Conservation (phyloP, 2,329 filamentous ascomycete genomes). For the Ophiobolus disseminans region DNA sequence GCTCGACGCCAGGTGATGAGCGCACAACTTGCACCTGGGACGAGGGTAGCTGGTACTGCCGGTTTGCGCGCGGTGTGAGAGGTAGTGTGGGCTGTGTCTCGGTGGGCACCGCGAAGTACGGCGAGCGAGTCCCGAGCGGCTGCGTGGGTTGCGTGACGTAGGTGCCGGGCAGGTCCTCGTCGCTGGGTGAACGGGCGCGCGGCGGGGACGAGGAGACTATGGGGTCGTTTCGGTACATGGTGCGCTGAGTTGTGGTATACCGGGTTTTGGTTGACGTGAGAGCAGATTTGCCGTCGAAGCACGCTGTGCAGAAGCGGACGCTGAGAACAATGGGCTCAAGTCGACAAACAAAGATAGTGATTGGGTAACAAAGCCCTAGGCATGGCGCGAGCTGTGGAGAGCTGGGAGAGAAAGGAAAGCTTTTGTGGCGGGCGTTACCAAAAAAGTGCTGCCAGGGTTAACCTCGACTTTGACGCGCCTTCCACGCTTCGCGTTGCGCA, state of each 20-base stretch:
- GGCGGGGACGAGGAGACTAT: conserved; percentile 44
- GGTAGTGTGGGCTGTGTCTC: conserved; percentile 67
- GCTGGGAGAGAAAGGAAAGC: conserved; percentile 9
- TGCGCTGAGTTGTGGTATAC: too few relatives aligned
- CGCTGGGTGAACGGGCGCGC: conserved; percentile 46
- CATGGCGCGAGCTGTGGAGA: conserved; percentile 20
- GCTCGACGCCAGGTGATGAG: conserved; percentile 73
- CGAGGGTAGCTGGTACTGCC: conserved; percentile 37
- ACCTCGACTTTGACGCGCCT: conserved; percentile 12
- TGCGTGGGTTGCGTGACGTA: conserved; percentile 53
- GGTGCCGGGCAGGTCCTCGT: conserved; percentile 59
- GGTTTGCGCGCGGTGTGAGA: conserved; percentile 52
- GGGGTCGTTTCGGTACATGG: conserved; percentile 44
- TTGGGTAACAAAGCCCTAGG: conserved; percentile 18
- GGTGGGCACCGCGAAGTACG: conserved; percentile 32
- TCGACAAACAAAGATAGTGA: conserved; percentile 20
- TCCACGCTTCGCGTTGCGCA: conserved; percentile 20
- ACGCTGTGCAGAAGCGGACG: neutral
- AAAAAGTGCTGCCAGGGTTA: conserved; percentile 15
- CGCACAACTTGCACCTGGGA: conserved; percentile 78
- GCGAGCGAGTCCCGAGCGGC: conserved; percentile 35
- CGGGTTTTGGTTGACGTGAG: neutral
- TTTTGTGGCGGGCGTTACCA: conserved; percentile 18
- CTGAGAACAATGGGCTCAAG: conserved; percentile 5
- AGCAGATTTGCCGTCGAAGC: neutral